Evolutionary conservation across 257 asterid species (phyloP).

Genomic region (Solanum rostratum): DNA sequence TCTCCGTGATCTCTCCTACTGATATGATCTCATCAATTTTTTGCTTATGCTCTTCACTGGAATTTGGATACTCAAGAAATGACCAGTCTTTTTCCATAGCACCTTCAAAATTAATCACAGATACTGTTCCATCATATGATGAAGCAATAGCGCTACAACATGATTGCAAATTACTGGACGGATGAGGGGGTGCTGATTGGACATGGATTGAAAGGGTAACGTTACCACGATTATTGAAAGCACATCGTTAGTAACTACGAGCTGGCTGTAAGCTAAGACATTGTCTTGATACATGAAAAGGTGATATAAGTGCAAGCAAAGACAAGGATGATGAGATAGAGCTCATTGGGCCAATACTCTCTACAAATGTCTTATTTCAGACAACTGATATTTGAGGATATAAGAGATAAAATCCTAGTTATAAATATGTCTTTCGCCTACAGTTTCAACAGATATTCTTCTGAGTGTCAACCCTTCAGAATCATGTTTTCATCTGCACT

Average conservation of each 20-base stretch:
- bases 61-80: constrained; percentile 43
- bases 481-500: not conserved
- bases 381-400: not conserved
- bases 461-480: not conserved
- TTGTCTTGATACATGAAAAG: constrained; percentile 7
- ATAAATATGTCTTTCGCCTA: not conserved
- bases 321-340: constrained; percentile 24
- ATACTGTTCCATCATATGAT: constrained; percentile 30
- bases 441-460: not conserved
- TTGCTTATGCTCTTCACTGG: constrained; percentile 29
- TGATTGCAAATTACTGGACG: constrained; percentile 5
- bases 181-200: constrained; percentile 9
- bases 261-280: not conserved
- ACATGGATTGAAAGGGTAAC: constrained; percentile 8
- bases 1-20: constrained; percentile 37
- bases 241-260: not conserved
- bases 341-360: constrained; percentile 7
- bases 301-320: constrained; percentile 15
- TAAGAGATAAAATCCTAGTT: not conserved
- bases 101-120: constrained; percentile 46
- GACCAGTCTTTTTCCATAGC: constrained; percentile 72
- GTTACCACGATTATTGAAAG: not conserved
- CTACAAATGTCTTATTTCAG: not conserved
- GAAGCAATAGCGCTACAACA: constrained; percentile 14
- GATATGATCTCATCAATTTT: constrained; percentile 46